Evolutionary conservation across 371 early-diverging fungal genomes (phyloP).

Genomic region (Mortierella sp.): DNA sequence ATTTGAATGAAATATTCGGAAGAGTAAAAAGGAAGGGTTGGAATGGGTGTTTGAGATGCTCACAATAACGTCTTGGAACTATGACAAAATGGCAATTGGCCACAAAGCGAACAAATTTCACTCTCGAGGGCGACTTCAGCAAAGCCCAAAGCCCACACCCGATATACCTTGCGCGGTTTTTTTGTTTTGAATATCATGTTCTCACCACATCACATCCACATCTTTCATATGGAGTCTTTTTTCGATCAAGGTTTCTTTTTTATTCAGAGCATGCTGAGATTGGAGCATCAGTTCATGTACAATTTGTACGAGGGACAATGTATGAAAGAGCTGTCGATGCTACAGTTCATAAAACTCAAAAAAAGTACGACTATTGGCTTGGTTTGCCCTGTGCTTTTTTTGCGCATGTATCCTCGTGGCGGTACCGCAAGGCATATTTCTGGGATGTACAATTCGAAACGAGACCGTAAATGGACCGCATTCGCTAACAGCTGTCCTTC

Average conservation of each 20-base stretch:
- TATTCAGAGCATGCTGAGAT: neutral
- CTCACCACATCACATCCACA: too few species aligned
- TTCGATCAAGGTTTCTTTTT: neutral
- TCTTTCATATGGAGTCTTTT: too few species aligned
- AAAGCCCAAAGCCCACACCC: neutral
- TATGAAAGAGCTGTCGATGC: constrained; percentile 1
- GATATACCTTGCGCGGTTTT: too few species aligned
- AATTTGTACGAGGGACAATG: neutral
- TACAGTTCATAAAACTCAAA: constrained; percentile 24
- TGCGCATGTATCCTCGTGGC: neutral
- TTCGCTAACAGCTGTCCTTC: neutral
- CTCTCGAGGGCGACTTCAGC: neutral
- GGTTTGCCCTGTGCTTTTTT: neutral
- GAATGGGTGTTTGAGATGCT: neutral
- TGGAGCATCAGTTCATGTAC: too few species aligned
- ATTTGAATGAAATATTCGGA: constrained; percentile 1
- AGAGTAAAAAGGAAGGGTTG: neutral
- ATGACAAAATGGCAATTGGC: too few species aligned
- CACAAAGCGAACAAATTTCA: too few species aligned
- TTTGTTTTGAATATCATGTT: too few species aligned
- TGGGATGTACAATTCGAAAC: too few species aligned
- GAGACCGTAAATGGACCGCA: neutral
- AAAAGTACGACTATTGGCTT: neutral
- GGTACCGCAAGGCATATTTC: too few species aligned
- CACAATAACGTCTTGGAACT: too few species aligned